Evolutionary conservation across 129 eudicot species (phyloP).

Genomic region (Silybum marianum): DNA sequence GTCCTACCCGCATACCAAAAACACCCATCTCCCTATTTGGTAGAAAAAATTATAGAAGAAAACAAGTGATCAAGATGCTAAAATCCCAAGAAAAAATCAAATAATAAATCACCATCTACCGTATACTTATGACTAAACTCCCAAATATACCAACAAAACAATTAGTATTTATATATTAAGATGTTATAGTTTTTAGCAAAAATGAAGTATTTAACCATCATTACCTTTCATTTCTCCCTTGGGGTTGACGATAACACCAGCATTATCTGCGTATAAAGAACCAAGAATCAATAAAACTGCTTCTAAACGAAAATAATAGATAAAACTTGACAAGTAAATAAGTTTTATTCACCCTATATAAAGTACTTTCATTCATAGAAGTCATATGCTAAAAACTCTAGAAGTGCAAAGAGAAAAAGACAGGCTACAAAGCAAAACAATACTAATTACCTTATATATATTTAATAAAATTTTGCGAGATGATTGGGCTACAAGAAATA

Average conservation of each 20-base stretch:
- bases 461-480: too few species aligned
- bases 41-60: too few species aligned
- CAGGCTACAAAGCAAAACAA: neutral
- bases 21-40: too few species aligned
- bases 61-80: neutral
- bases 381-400: neutral
- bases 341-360: too few species aligned
- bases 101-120: neutral
- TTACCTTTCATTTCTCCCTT: constrained; percentile 98
- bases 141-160: neutral
- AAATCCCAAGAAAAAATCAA: neutral
- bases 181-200: neutral
- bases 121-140: neutral
- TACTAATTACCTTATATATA: neutral
- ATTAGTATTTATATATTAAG: neutral
- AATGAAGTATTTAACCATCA: neutral
- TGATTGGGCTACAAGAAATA: too few species aligned
- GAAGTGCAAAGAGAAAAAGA: neutral
- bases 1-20: too few species aligned
- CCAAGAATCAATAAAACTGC: neutral
- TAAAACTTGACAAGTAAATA: neutral
- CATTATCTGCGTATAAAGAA: constrained; percentile 61
- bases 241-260: constrained; percentile 91
- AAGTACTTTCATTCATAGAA: neutral
- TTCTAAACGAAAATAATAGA: neutral